Percentiles rank a stretch among this genome's conserved stretches.
Evolutionary conservation across 2,329 filamentous ascomycete species (phyloP).

Genomic region (Cercospora nicotianae): DNA sequence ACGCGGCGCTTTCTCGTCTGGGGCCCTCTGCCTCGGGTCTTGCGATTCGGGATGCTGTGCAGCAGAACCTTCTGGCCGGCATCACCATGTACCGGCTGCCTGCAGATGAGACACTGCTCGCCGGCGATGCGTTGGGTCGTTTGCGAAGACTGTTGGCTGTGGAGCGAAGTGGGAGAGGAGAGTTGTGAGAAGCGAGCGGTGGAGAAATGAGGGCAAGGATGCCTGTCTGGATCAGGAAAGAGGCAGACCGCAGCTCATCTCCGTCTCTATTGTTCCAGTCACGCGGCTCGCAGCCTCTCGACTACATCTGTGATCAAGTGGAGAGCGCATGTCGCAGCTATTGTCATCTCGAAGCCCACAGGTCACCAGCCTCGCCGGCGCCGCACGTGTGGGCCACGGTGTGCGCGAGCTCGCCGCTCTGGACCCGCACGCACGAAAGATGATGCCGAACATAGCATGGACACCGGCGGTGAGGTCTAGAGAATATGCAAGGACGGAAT

Average conservation of each 20-base stretch:
- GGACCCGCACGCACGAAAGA: neutral
- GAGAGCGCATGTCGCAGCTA: constrained; percentile 6
- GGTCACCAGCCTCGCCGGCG: neutral
- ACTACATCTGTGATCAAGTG: constrained; percentile 8
- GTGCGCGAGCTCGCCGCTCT: neutral
- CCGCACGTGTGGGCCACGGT: neutral
- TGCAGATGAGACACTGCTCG: constrained; percentile 2
- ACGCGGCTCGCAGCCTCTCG: constrained; percentile 6
- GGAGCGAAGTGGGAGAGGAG: neutral
- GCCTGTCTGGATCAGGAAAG: neutral
- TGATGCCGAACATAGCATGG: neutral
- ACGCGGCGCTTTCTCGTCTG: constrained; percentile 8
- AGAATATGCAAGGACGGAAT: neutral
- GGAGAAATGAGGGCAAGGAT: neutral
- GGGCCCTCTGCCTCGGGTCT: neutral
- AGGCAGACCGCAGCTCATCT: constrained; percentile 6
- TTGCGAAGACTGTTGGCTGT: neutral
- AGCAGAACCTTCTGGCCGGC: neutral
- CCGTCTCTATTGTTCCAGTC: neutral
- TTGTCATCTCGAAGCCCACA: neutral
- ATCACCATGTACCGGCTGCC: constrained; percentile 1
- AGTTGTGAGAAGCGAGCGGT: neutral
- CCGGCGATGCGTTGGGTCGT: neutral
- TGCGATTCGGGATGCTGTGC: neutral
- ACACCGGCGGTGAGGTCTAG: neutral